Evolutionary conservation across 176 grass and related monocot genomes (phyloP).

Genomic region (Otatea glauca): DNA sequence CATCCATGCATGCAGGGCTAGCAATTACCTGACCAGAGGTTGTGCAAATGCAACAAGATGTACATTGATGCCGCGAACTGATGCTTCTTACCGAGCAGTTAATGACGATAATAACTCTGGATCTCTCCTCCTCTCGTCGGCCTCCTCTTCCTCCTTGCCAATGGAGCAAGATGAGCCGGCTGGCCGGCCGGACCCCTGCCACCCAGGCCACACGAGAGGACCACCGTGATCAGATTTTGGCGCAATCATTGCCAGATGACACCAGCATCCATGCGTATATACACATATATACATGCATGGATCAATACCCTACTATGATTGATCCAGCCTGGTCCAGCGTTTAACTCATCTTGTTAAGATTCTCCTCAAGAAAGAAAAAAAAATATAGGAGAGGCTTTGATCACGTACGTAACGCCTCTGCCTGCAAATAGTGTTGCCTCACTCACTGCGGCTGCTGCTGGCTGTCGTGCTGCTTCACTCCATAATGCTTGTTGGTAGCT

Average conservation of each 20-base stretch:
- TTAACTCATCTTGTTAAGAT: neutral
- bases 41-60: neutral
- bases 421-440: slow-evolving; percentile 9
- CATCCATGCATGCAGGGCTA: neutral
- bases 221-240: slow-evolving; percentile 33
- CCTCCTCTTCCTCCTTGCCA: neutral
- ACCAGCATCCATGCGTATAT: neutral
- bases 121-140: neutral
- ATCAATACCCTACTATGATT: neutral
- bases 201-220: slow-evolving; percentile 13
- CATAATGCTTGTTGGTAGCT: slow-evolving; percentile 24
- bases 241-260: slow-evolving; percentile 46
- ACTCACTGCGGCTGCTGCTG: neutral
- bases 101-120: slow-evolving; percentile 12
- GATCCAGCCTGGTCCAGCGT: slow-evolving; percentile 44
- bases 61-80: slow-evolving; percentile 1
- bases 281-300: neutral
- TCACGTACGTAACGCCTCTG: neutral
- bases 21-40: neutral
- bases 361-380: neutral
- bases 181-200: neutral
- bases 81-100: slow-evolving; percentile 5
- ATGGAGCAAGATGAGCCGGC: neutral
- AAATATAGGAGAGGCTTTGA: neutral
- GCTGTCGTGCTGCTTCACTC: neutral